Percentiles rank a stretch among this genome's conserved stretches.
Conservation (phyloP, 2,329 filamentous ascomycete species). For the Diatrype stigma region DNA sequence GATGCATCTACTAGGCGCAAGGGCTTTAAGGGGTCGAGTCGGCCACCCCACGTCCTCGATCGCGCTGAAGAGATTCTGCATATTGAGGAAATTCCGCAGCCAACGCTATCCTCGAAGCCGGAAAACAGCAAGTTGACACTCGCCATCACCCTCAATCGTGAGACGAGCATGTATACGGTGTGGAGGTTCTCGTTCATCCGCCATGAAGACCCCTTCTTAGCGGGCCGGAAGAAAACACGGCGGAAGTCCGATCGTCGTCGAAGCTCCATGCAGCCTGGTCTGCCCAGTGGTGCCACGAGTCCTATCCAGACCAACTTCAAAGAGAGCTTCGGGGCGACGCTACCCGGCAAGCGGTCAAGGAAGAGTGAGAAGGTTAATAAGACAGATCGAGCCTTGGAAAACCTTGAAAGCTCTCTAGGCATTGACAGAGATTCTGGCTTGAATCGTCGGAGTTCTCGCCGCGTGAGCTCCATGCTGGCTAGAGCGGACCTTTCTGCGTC, state of each 20-base stretch:
- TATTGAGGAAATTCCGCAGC: slow-evolving; percentile 63
- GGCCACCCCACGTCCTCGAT: slow-evolving; percentile 58
- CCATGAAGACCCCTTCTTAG: slow-evolving; percentile 54
- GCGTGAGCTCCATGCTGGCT: slow-evolving; percentile 87
- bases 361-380: slow-evolving; percentile 46
- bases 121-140: slow-evolving; percentile 57
- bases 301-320: slow-evolving; percentile 67
- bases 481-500: slow-evolving; percentile 82
- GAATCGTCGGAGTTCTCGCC: slow-evolving; percentile 60
- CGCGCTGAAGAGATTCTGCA: slow-evolving; percentile 80
- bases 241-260: slow-evolving; percentile 48
- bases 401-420: slow-evolving; percentile 66
- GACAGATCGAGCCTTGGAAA: slow-evolving; percentile 50
- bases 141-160: slow-evolving; percentile 75
- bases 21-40: slow-evolving; percentile 34
- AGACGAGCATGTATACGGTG: slow-evolving; percentile 72
- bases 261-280: slow-evolving; percentile 63
- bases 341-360: slow-evolving; percentile 49
- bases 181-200: slow-evolving; percentile 80
- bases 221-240: slow-evolving; percentile 43
- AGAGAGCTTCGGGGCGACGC: slow-evolving; percentile 68
- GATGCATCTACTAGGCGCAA: slow-evolving; percentile 35
- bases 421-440: slow-evolving; percentile 56
- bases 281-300: slow-evolving; percentile 71
- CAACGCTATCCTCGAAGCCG: slow-evolving; percentile 33